phyloP scores from a whole-genome alignment of 2,329 filamentous ascomycete species.

The Beauveria scarabaeidicola region DNA sequence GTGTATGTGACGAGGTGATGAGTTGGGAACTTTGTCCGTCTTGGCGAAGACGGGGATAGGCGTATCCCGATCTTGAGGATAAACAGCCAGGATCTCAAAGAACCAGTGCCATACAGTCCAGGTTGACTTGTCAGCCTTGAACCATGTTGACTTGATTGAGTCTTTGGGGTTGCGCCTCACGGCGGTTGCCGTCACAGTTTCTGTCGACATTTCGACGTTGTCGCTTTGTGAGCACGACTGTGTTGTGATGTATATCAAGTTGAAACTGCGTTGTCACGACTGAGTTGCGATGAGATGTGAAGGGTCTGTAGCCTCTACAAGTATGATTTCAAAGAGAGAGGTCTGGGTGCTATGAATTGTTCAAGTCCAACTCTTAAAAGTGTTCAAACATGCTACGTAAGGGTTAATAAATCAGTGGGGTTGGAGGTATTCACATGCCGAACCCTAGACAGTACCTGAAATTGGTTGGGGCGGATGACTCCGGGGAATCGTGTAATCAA shows the following conservation, averaged over 20 bases:
- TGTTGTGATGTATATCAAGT: background rate
- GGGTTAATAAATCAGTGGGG: conserved; percentile 4
- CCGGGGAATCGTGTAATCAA: background rate
- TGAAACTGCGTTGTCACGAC: background rate
- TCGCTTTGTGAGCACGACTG: background rate
- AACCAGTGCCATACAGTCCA: conserved; percentile 27
- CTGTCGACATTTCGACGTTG: conserved; percentile 5
- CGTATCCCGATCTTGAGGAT: conserved; percentile 21
- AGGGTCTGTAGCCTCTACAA: background rate
- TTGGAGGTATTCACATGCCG: background rate
- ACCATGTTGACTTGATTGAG: conserved; percentile 34
- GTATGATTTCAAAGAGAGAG: background rate
- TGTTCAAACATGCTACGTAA: background rate
- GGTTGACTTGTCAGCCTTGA: conserved; percentile 16
- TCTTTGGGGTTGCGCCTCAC: conserved; percentile 19
- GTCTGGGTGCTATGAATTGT: background rate
- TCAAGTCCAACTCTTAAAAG: background rate
- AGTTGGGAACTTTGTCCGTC: conserved; percentile 31
- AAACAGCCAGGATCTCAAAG: conserved; percentile 22
- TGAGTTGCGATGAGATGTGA: background rate
- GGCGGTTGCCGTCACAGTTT: conserved; percentile 1
- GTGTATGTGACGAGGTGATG: conserved; percentile 28
- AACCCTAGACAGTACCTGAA: background rate
- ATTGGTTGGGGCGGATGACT: conserved; percentile 1
- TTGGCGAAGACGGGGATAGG: conserved; percentile 31